phyloP scores from a whole-genome alignment of 306 rosid genomes.

The Cicer yamashitae region DNA sequence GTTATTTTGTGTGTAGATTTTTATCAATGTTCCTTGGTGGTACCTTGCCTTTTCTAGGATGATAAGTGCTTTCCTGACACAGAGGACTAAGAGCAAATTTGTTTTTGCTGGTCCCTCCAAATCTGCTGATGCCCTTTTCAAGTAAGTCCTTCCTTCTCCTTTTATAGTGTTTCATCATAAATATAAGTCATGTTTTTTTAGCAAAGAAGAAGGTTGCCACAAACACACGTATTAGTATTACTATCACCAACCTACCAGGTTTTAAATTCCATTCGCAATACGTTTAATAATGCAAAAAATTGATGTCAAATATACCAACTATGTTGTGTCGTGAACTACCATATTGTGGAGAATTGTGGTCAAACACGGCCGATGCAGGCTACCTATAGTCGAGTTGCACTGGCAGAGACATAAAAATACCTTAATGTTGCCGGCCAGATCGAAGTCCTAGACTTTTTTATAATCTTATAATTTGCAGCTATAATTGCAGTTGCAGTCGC shows the following conservation, averaged over 20 bases:
- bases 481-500: neutral
- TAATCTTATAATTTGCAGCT: neutral
- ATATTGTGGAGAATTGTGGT: neutral
- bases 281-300: neutral
- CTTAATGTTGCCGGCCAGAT: neutral
- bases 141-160: slow-evolving; percentile 39
- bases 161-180: slow-evolving; percentile 14
- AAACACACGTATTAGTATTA: neutral
- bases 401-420: too few species aligned
- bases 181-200: slow-evolving; percentile 5
- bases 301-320: neutral
- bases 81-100: slow-evolving; percentile 92
- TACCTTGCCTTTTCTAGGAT: slow-evolving; percentile 82
- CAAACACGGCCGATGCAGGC: neutral
- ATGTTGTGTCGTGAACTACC: neutral
- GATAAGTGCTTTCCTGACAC: slow-evolving; percentile 79
- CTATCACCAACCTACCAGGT: neutral
- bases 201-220: neutral
- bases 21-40: slow-evolving; percentile 97
- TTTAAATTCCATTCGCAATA: neutral
- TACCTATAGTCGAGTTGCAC: neutral
- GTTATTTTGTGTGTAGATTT: slow-evolving; percentile 53
- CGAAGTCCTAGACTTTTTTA: neutral
- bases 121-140: slow-evolving; percentile 80
- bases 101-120: slow-evolving; percentile 86